Conservation (phyloP, 768 basidiomycete genomes). For the Leccinellum rugosiceps region DNA sequence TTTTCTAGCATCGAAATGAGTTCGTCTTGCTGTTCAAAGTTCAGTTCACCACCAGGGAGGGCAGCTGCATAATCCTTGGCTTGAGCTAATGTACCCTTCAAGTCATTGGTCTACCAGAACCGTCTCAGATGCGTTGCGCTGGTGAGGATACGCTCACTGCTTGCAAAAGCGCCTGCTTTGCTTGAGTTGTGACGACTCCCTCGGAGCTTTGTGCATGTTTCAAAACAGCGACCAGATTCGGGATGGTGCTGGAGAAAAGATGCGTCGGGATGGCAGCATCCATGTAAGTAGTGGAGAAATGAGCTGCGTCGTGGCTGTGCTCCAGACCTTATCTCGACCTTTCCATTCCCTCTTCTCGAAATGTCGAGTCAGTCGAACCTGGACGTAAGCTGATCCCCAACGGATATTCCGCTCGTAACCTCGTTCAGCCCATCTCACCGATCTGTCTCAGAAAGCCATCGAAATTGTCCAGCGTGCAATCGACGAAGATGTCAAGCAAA, state of each 20-base stretch:
- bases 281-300: not conserved
- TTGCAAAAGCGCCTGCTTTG: conserved; percentile 64
- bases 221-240: conserved; percentile 58
- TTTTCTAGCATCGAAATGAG: conserved; percentile 66
- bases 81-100: conserved; percentile 53
- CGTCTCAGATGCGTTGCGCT: not conserved
- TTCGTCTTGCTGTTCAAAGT: conserved; percentile 65
- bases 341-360: not conserved
- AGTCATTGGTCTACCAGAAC: conserved; percentile 61
- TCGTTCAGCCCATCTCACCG: conserved; percentile 13
- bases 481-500: conserved; percentile 88
- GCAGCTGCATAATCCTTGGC: conserved; percentile 57
- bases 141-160: conserved; percentile 43
- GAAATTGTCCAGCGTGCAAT: conserved; percentile 91
- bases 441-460: conserved; percentile 62
- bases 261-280: conserved; percentile 36
- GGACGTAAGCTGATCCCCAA: conserved; percentile 37
- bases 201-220: conserved; percentile 58
- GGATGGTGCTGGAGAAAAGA: conserved; percentile 55
- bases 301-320: conserved; percentile 17
- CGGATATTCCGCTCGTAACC: not conserved
- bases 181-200: conserved; percentile 51
- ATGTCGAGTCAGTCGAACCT: conserved; percentile 47
- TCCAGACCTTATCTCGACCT: not conserved
- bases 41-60: conserved; percentile 72